Evolutionary conservation across 179 eudicot species (phyloP).

Genomic region (Sideroxylon spinosum): DNA sequence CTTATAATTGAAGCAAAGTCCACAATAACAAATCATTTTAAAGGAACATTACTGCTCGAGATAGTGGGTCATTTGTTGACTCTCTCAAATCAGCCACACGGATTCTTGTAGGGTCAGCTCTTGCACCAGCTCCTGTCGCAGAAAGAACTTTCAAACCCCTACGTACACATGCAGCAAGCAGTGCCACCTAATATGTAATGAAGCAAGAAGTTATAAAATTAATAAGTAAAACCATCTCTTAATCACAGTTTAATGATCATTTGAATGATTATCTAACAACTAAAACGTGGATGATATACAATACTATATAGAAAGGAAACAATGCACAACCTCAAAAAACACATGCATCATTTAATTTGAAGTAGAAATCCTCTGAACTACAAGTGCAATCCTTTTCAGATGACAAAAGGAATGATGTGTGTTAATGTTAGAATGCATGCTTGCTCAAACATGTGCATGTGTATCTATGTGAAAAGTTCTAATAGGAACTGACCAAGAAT

Average conservation of each 20-base stretch:
- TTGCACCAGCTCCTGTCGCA: slow-evolving; percentile 98
- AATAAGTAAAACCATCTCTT: not conserved
- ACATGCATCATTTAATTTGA: not conserved
- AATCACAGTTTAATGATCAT: not conserved
- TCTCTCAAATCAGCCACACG: slow-evolving; percentile 94
- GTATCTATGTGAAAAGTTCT: not conserved
- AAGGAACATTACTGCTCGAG: slow-evolving; percentile 60
- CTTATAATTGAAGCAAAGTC: not conserved
- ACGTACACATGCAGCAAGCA: slow-evolving; percentile 94
- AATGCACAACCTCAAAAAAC: not conserved
- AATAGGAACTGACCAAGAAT: not conserved
- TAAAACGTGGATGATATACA: not conserved
- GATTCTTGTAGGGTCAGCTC: slow-evolving; percentile 99
- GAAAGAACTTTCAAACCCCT: slow-evolving; percentile 91
- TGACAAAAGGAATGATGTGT: not conserved
- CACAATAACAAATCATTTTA: not conserved
- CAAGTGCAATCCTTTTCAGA: not conserved
- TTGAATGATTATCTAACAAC: not conserved
- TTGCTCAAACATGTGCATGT: slow-evolving; percentile 9
- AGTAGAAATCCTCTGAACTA: not conserved
- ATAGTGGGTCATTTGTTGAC: slow-evolving; percentile 92
- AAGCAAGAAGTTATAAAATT: slow-evolving; percentile 15
- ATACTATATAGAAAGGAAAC: not conserved
- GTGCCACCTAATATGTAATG: slow-evolving; percentile 58
- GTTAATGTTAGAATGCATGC: not conserved